Base-by-base conservation (phyloP, 371 early-diverging fungal genomes). In the Mortierella polycephala region DNA sequence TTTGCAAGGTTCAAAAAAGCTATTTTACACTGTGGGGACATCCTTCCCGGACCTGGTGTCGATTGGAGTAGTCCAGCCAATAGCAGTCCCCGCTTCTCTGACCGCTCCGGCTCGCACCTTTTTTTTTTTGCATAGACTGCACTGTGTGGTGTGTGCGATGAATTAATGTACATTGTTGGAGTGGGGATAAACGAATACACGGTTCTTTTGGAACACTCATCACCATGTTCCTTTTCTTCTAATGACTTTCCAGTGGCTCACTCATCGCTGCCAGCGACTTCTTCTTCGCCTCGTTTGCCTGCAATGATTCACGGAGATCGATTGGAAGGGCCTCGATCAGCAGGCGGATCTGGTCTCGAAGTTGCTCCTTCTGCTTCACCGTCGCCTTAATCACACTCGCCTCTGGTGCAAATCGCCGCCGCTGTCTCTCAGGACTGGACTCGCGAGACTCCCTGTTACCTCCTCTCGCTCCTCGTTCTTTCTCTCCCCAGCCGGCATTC, bases 291-390 rank as follows among this genome's bases (percentile, higher is more conserved):
- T 79, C 79, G 18, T 63, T 72, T 7, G 79, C 79, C 54, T 57
- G 61, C 45, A 81, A 49, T 16, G 81, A 75, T 10, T 81, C 76
- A 5, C 82, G 58, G 18, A 81, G 52, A 57, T 81, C 82, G 7
- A 75, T 66, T 9, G 82, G 82, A 13, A 81, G 54, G 0, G 76
- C 82, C 51, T 72, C 76, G 45, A 81, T 69, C 54, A 81, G 18
- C 12, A 71, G 44, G 37, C 76, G 73, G 53, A 75, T 75, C 60
- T 81, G 82, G 39, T 72, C 71, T 6, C 72, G 66, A 18, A 81
- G 61, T 12, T 68, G 76, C 60, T 81, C 82, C 62, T 69, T 71
- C 47, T 81, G 82, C 67, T 68, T 72, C 23, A 53, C 37, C 6
- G 82, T 69, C 42, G 76, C 76, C 51, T 72, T 77, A 54, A 81